Evolutionary conservation across 2,329 filamentous ascomycete genomes (phyloP).

Genomic region (Colletotrichum incanum): DNA sequence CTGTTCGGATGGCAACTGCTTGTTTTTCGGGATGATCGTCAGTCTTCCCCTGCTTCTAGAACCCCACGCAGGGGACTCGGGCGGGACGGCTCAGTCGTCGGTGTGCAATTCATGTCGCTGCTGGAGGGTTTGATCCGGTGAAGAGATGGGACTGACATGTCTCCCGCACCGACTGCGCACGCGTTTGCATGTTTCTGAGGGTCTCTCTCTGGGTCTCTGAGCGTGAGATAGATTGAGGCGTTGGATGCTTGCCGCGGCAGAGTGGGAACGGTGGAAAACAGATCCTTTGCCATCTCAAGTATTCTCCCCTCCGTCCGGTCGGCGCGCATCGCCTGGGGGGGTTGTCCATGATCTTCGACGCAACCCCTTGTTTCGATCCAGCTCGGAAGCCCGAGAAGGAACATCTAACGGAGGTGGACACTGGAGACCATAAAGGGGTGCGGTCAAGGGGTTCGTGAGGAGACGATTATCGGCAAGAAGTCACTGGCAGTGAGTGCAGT

Average conservation of each 20-base stretch:
- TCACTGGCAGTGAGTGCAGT: neutral
- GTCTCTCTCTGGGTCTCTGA: neutral
- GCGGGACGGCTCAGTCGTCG: neutral
- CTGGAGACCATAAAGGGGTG: neutral
- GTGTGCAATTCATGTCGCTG: neutral
- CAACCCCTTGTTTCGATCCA: conserved; percentile 9
- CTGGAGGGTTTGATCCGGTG: conserved; percentile 21
- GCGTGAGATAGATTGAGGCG: conserved; percentile 6
- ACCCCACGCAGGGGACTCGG: neutral
- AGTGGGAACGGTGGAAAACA: neutral
- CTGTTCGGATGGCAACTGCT: conserved; percentile 26
- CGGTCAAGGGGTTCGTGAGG: neutral
- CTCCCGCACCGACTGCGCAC: neutral
- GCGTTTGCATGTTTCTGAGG: neutral
- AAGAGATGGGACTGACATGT: neutral
- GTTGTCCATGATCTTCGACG: neutral
- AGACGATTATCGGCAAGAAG: conserved; percentile 1
- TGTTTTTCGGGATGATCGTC: conserved; percentile 15
- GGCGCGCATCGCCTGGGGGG: neutral
- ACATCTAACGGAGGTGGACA: neutral
- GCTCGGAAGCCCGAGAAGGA: neutral
- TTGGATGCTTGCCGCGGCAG: neutral
- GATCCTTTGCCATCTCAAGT: neutral
- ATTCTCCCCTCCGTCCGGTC: neutral
- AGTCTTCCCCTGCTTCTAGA: conserved; percentile 9